phyloP scores from a whole-genome alignment of 345 rosid genomes.

The Reutealis trisperma region DNA sequence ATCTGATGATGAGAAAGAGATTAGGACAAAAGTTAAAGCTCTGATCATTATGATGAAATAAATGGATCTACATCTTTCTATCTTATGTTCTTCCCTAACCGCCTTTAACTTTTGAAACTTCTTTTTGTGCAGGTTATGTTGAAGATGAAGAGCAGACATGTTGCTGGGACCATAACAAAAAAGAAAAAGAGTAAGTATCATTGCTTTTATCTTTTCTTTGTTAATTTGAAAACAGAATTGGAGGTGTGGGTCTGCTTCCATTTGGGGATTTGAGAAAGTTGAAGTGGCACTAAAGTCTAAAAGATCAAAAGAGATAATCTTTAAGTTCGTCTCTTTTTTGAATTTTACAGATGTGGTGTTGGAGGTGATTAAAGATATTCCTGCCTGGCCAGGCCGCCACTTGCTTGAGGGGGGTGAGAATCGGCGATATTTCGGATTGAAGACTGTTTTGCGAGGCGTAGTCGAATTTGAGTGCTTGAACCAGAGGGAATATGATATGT shows the following conservation, averaged over 20 bases:
- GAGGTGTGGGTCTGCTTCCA: slow-evolving; percentile 54
- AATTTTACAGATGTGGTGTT: slow-evolving; percentile 60
- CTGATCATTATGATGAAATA: slow-evolving; percentile 33
- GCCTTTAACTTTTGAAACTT: slow-evolving; percentile 39
- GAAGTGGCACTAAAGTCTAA: slow-evolving; percentile 44
- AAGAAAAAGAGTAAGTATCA: slow-evolving; percentile 88
- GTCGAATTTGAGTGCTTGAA: slow-evolving; percentile 79
- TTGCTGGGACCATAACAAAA: slow-evolving; percentile 92
- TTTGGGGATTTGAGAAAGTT: slow-evolving; percentile 90
- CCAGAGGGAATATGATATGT: slow-evolving; percentile 81
- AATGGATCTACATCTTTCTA: slow-evolving; percentile 19
- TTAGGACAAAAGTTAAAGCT: slow-evolving; percentile 33
- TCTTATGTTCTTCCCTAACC: slow-evolving; percentile 14
- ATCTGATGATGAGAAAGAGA: slow-evolving; percentile 22
- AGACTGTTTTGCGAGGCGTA: slow-evolving; percentile 58
- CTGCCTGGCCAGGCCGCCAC: slow-evolving; percentile 91
- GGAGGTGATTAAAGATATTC: slow-evolving; percentile 71
- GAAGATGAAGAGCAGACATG: slow-evolving; percentile 98
- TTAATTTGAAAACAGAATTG: slow-evolving; percentile 41
- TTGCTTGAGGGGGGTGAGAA: slow-evolving; percentile 80
- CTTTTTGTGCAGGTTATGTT: slow-evolving; percentile 70
- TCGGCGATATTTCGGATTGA: slow-evolving; percentile 71
- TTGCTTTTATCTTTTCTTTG: slow-evolving; percentile 42
- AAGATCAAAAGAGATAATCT: slow-evolving; percentile 40
- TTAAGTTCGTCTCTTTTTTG: slow-evolving; percentile 28